phyloP scores from a whole-genome alignment of 2,329 filamentous ascomycete species.

The Zymoseptoria pseudotritici region DNA sequence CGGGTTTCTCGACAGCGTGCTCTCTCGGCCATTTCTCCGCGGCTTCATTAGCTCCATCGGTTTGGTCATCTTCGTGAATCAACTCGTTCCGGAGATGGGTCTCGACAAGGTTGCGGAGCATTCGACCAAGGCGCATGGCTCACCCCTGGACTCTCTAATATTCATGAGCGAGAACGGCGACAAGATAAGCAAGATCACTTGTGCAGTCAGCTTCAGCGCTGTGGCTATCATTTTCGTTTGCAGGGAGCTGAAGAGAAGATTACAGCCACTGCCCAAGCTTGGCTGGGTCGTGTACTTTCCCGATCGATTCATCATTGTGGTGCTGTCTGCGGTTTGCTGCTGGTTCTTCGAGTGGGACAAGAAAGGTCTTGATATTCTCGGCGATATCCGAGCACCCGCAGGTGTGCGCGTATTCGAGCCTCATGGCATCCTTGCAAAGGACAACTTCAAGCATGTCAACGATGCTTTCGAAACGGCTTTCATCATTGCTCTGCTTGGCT shows the following conservation, averaged over 20 bases:
- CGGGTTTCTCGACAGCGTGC: conserved; percentile 88
- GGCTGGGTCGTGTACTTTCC: conserved; percentile 73
- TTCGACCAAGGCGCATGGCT: conserved; percentile 66
- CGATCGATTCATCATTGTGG: conserved; percentile 83
- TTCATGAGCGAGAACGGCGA: conserved; percentile 66
- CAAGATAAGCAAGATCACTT: conserved; percentile 66
- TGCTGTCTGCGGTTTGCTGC: conserved; percentile 72
- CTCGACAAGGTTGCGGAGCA: conserved; percentile 59
- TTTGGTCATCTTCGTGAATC: conserved; percentile 91
- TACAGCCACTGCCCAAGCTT: conserved; percentile 68
- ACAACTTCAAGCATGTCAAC: conserved; percentile 72
- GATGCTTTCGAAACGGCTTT: conserved; percentile 87
- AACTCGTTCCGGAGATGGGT: conserved; percentile 84
- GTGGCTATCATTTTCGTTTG: conserved; percentile 81
- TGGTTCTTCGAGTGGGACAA: conserved; percentile 71
- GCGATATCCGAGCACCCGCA: conserved; percentile 63
- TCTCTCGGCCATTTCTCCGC: conserved; percentile 83
- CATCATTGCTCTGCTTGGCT: conserved; percentile 88
- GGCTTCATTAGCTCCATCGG: conserved; percentile 97
- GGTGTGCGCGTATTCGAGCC: conserved; percentile 65
- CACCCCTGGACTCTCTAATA: conserved; percentile 73
- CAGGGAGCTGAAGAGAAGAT: conserved; percentile 70
- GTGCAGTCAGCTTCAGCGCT: conserved; percentile 66
- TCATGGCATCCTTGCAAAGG: conserved; percentile 72
- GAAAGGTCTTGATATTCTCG: conserved; percentile 74